phyloP scores from a whole-genome alignment of 2,329 filamentous ascomycete species.

The Epichloe elymi region DNA sequence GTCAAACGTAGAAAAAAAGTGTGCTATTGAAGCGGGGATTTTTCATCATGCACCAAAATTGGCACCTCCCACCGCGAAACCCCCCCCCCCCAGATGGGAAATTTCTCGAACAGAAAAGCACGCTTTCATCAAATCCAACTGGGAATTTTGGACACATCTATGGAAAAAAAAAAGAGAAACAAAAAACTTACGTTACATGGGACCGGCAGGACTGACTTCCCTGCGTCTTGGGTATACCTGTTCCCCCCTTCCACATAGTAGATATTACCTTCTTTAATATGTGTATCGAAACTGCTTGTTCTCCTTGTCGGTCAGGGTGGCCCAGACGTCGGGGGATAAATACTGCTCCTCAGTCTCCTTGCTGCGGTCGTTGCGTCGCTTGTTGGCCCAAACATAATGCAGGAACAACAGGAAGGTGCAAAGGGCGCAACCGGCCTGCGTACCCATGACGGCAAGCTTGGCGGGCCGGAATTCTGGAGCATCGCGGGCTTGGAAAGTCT shows the following conservation, averaged over 20 bases:
- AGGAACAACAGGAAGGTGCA: conserved; percentile 30
- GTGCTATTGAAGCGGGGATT: too few species aligned
- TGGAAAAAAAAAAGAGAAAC: background rate
- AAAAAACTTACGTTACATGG: background rate
- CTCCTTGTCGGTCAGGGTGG: conserved; percentile 40
- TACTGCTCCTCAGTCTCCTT: conserved; percentile 26
- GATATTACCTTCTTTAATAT: conserved; percentile 16
- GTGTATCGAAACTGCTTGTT: conserved; percentile 44
- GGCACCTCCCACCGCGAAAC: background rate
- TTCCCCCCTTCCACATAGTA: background rate
- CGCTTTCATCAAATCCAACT: background rate
- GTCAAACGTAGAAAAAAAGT: too few species aligned
- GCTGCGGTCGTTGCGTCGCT: conserved; percentile 18
- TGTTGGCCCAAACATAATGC: conserved; percentile 39
- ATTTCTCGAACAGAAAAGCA: background rate
- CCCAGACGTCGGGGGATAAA: conserved; percentile 30
- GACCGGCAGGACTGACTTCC: background rate
- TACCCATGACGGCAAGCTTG: conserved; percentile 41
- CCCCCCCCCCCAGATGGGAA: too few species aligned
- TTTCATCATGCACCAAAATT: too few species aligned
- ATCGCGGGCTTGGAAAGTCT: conserved; percentile 40
- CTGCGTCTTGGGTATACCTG: background rate
- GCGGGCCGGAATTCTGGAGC: conserved; percentile 39
- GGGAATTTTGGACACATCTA: background rate
- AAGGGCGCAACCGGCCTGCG: conserved; percentile 29